A percentile compares a stretch with the other conserved stretches of the same genome.
These are phyloP conservation scores for Chernovozyma sophiae-reginae DNA, from an alignment of 1,139 yeast genomes.

Conservation along the genomic window DNA sequence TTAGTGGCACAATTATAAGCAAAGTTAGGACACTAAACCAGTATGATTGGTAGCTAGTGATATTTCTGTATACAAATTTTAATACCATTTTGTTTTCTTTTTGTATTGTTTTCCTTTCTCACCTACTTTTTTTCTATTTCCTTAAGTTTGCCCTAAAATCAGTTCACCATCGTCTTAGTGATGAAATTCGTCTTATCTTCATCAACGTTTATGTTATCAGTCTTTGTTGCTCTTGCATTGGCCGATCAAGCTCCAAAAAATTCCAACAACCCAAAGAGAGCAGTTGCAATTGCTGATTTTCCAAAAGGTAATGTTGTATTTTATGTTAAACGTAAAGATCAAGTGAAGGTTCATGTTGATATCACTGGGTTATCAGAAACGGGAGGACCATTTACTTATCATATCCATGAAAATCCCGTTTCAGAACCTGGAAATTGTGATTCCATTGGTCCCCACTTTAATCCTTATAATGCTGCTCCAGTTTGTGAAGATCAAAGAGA, in stretches of 20 bases:
- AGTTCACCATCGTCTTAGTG: no score
- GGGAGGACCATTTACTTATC: slow-evolving; percentile 60
- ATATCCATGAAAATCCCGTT: slow-evolving; percentile 49
- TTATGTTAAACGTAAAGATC: slow-evolving; percentile 41
- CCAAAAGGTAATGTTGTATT: slow-evolving; percentile 54
- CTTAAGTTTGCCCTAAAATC: background rate
- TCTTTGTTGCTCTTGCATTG: slow-evolving; percentile 10
- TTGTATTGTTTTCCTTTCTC: background rate
- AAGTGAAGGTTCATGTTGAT: slow-evolving; percentile 57
- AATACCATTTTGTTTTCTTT: background rate
- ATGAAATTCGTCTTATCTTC: slow-evolving; percentile 1
- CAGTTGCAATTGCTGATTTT: slow-evolving; percentile 56
- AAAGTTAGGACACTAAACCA: no score
- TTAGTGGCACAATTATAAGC: no score
- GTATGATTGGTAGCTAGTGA: background rate
- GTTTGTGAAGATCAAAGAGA: slow-evolving; percentile 42
- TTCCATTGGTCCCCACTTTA: slow-evolving; percentile 47
- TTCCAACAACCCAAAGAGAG: slow-evolving; percentile 39
- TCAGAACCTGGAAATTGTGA: slow-evolving; percentile 44
- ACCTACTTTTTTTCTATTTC: background rate
- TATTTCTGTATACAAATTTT: background rate
- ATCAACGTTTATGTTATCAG: background rate
- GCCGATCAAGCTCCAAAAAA: slow-evolving; percentile 39
- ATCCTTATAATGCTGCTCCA: slow-evolving; percentile 47
- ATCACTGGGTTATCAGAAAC: slow-evolving; percentile 51